Evolutionary conservation across 805 yeast species (phyloP), one percentile per base, ranked within the genome.

Genomic region (Priceomyces medius): DNA sequence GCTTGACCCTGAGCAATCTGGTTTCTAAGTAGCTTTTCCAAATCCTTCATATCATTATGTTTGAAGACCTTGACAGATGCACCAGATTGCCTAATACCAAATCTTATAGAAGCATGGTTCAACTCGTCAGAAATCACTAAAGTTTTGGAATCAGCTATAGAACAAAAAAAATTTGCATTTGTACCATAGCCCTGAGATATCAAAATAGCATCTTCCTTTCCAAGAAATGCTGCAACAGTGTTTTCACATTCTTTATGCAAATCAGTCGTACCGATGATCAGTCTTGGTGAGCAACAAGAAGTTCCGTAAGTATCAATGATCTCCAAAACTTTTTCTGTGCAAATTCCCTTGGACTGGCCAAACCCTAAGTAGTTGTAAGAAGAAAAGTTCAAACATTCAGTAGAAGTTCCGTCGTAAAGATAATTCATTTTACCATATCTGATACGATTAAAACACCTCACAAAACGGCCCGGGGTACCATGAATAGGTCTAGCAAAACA

Each of bases 131-230:
- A 85, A 38, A 93, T 85, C 37, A 95, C 91, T 42, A 95, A 76
- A 58, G 96, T 89, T 59, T 88, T 85, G 47, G 87, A 77, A 64
- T 90, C 95, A 31, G 88, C 85, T 39, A 93, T 67, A 2, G 95
- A 79, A 20, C 88, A 73, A 59, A 93, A 91, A 41, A 93, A 71
- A 54, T 84, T 81, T 14, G 96, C 96, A 61, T 93, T 93, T 3
- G 99, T 93, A 53, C 95, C 93, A 61, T 88, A 93, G 43, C 99
- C 99, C 86, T 88, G 93, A 31, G 95, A 84, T 51, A 88, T 85
- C 20, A 93, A 66, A 57, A 89, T 69, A 3, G 96, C 78, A 50
- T 86, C 95, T 47, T 90, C 96, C 59, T 88, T 88, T 19, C 97
- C 97, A 19, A 91, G 80, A 61, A 91, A 93, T 18, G 80, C 73